phyloP scores from a whole-genome alignment of 805 yeast species.

The Saccharomycopsis vini region DNA sequence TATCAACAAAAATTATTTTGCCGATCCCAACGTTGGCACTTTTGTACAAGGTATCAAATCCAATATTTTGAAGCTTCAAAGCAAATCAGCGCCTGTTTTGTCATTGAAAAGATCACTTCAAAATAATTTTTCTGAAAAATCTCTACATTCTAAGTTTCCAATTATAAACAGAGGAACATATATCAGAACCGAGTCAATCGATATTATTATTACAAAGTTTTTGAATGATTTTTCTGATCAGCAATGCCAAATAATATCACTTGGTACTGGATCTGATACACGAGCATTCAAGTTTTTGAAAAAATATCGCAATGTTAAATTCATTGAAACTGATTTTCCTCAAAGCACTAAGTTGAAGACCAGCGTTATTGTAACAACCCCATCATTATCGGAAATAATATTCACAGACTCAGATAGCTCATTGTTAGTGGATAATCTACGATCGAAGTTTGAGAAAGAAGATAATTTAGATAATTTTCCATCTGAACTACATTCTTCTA shows the following conservation, averaged over 20 bases:
- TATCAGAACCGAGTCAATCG: conserved; percentile 38
- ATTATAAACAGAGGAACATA: conserved; percentile 56
- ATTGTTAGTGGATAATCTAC: no score
- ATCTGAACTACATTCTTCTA: conserved; percentile 26
- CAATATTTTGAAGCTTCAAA: conserved; percentile 28
- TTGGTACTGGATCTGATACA: conserved; percentile 82
- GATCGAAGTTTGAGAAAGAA: no score
- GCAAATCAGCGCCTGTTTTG: conserved; percentile 19
- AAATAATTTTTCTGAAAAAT: conserved; percentile 22
- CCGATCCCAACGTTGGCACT: conserved; percentile 31
- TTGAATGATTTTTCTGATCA: conserved; percentile 20
- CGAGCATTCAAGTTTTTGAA: conserved; percentile 45
- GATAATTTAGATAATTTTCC: not conserved
- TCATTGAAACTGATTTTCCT: conserved; percentile 60
- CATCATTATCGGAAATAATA: no score
- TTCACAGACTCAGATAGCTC: no score
- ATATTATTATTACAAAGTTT: conserved; percentile 32
- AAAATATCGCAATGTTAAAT: conserved; percentile 27
- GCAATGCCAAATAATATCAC: conserved; percentile 44
- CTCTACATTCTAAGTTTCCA: conserved; percentile 38
- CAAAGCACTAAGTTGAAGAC: conserved; percentile 44
- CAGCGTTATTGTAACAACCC: conserved; percentile 37
- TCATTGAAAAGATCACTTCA: conserved; percentile 2
- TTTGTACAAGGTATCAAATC: conserved; percentile 25
- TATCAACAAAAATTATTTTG: conserved; percentile 34